Conservation (phyloP, 352 stramenopile species). For the Phytophthora sansomeana region DNA sequence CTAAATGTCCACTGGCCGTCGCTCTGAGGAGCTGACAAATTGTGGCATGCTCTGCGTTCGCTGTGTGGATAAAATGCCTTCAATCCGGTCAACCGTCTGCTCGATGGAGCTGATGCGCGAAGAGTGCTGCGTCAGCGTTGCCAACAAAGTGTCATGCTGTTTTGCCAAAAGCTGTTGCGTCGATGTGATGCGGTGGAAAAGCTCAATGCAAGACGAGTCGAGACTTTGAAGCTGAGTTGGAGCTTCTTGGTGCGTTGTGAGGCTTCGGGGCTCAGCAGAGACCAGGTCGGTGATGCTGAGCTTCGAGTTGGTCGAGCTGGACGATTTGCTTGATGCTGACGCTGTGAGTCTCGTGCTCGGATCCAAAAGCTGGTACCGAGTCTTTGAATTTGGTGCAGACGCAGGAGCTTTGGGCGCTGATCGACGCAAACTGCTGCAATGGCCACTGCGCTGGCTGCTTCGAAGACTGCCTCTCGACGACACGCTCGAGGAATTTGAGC, state of each 20-base stretch:
- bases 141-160: constrained; percentile 55
- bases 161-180: constrained; percentile 73
- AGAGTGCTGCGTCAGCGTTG: constrained; percentile 55
- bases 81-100: constrained; percentile 52
- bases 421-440: constrained; percentile 20
- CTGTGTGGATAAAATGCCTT: constrained; percentile 46
- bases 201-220: constrained; percentile 50
- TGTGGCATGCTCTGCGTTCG: constrained; percentile 29
- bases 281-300: constrained; percentile 42
- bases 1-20: constrained; percentile 34
- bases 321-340: constrained; percentile 16
- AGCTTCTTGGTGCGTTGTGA: constrained; percentile 11
- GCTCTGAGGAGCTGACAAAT: constrained; percentile 1
- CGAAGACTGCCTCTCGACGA: constrained; percentile 24
- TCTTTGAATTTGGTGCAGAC: constrained; percentile 22
- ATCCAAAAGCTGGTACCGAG: constrained; percentile 45
- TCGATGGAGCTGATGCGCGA: constrained; percentile 65
- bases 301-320: constrained; percentile 24
- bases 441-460: constrained; percentile 10
- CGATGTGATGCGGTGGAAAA: constrained; percentile 68
- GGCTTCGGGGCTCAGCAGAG: constrained; percentile 18
- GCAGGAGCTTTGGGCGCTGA: constrained; percentile 14
- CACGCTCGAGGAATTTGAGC: constrained; percentile 36
- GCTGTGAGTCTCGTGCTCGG: constrained; percentile 31
- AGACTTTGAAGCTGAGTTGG: constrained; percentile 27